These are phyloP conservation scores for Leishmania tarentolae DNA, from an alignment of 208 protist species.

Conservation along the genomic window DNA sequence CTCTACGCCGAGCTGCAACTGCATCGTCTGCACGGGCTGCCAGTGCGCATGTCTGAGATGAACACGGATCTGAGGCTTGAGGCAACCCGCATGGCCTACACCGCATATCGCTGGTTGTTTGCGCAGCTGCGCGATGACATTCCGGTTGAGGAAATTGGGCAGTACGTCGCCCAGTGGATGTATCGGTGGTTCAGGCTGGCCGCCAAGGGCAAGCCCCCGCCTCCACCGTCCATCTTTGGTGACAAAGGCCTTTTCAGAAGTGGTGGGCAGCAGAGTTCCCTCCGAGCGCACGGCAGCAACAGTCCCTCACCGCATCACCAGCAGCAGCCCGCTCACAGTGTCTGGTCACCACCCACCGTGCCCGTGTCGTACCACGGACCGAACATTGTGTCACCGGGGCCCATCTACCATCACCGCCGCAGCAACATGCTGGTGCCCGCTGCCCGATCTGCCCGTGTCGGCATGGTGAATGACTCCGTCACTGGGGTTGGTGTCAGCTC, in stretches of 20 bases:
- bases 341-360: conserved; percentile 7
- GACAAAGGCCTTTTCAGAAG: not conserved
- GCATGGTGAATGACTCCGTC: not conserved
- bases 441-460: conserved; percentile 21
- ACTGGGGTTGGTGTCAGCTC: conserved; percentile 1
- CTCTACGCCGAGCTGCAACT: conserved; percentile 50
- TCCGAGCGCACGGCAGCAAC: conserved; percentile 8
- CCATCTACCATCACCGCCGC: conserved; percentile 29
- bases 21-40: conserved; percentile 27
- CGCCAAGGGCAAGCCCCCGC: conserved; percentile 26
- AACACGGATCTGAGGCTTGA: conserved; percentile 61
- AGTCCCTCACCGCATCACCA: not conserved
- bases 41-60: conserved; percentile 55
- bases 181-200: conserved; percentile 42
- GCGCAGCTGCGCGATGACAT: conserved; percentile 51
- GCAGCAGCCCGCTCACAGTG: conserved; percentile 2
- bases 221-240: conserved; percentile 21
- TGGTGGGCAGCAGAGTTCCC: not conserved
- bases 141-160: conserved; percentile 61
- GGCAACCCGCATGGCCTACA: conserved; percentile 45
- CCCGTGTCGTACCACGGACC: conserved; percentile 23
- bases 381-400: conserved; percentile 22
- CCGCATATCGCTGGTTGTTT: conserved; percentile 57
- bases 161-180: conserved; percentile 48
- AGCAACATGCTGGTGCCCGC: conserved; percentile 22